Conservation (phyloP, 768 basidiomycete genomes). For the Collybia sordida region DNA sequence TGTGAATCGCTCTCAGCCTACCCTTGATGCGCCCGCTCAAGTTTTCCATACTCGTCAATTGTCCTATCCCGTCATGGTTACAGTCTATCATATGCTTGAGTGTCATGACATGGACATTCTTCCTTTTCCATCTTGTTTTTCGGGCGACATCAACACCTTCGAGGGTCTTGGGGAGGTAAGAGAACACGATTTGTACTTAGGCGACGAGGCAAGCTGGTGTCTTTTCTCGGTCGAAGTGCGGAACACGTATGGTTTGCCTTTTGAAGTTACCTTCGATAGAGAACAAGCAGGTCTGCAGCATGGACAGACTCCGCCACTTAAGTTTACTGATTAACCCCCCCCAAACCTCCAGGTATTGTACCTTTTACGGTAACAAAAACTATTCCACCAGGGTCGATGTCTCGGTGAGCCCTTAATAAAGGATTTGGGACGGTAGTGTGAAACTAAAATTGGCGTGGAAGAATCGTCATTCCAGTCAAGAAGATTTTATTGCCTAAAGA, state of each 20-base stretch:
- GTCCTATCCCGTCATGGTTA: constrained; percentile 85
- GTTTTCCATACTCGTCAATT: constrained; percentile 86
- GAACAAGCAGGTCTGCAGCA: constrained; percentile 54
- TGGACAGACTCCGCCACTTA: no score
- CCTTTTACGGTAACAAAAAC: constrained; percentile 45
- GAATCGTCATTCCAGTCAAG: constrained; percentile 69
- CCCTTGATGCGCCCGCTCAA: constrained; percentile 29
- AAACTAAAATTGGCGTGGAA: constrained; percentile 21
- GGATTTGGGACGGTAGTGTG: no score
- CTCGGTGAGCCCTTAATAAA: constrained; percentile 48
- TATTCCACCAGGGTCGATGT: constrained; percentile 87
- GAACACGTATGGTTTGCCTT: constrained; percentile 89
- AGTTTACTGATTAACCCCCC: not conserved
- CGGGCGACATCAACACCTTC: constrained; percentile 17
- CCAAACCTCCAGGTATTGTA: constrained; percentile 30
- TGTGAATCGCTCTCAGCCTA: constrained; percentile 44
- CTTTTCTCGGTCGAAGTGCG: constrained; percentile 88
- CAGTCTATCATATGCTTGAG: constrained; percentile 95
- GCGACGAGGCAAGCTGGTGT: constrained; percentile 71
- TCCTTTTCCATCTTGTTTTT: constrained; percentile 46
- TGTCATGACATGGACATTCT: constrained; percentile 82
- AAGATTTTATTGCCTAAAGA: constrained; percentile 64
- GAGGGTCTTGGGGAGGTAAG: constrained; percentile 19
- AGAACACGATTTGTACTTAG: constrained; percentile 34
- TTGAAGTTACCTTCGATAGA: constrained; percentile 81